These are phyloP conservation scores for Sphaerulina populicola DNA, from an alignment of 2,329 filamentous ascomycete genomes.

Conservation along the genomic window DNA sequence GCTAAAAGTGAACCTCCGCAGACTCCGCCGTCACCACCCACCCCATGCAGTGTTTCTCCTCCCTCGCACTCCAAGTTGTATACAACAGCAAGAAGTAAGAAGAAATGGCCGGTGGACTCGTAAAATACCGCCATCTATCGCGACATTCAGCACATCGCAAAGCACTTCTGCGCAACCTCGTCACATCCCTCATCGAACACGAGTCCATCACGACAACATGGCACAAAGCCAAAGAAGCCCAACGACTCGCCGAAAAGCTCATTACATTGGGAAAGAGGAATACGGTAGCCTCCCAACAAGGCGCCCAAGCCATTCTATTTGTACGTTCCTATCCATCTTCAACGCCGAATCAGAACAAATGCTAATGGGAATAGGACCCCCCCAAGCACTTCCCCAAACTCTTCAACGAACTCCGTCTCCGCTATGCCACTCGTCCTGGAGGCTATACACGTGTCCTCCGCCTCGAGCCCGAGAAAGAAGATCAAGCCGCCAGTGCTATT, in stretches of 20 bases:
- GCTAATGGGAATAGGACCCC: slow-evolving; percentile 6
- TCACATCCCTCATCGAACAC: slow-evolving; percentile 86
- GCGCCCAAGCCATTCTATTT: slow-evolving; percentile 67
- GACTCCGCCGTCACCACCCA: slow-evolving; percentile 1
- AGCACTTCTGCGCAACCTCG: slow-evolving; percentile 88
- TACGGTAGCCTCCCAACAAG: slow-evolving; percentile 67
- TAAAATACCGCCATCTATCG: slow-evolving; percentile 83
- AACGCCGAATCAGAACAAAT: not conserved
- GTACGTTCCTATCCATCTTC: slow-evolving; percentile 44
- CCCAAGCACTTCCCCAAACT: slow-evolving; percentile 61
- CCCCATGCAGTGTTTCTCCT: not conserved
- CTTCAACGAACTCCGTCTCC: slow-evolving; percentile 69
- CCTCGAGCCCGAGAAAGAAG: slow-evolving; percentile 77
- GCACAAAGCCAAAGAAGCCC: slow-evolving; percentile 94
- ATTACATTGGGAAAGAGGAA: slow-evolving; percentile 92
- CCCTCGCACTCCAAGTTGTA: not conserved
- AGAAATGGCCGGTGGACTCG: slow-evolving; percentile 72
- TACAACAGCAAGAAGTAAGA: not conserved
- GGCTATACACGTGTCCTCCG: slow-evolving; percentile 93
- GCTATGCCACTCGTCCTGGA: slow-evolving; percentile 71
- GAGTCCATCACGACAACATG: slow-evolving; percentile 93
- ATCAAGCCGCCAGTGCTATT: slow-evolving; percentile 83
- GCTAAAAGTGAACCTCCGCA: not conserved
- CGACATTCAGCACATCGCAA: slow-evolving; percentile 80
- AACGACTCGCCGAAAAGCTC: slow-evolving; percentile 84